Evolutionary conservation across 2,329 filamentous ascomycete species (phyloP).

Genomic region (Nemania sp.): DNA sequence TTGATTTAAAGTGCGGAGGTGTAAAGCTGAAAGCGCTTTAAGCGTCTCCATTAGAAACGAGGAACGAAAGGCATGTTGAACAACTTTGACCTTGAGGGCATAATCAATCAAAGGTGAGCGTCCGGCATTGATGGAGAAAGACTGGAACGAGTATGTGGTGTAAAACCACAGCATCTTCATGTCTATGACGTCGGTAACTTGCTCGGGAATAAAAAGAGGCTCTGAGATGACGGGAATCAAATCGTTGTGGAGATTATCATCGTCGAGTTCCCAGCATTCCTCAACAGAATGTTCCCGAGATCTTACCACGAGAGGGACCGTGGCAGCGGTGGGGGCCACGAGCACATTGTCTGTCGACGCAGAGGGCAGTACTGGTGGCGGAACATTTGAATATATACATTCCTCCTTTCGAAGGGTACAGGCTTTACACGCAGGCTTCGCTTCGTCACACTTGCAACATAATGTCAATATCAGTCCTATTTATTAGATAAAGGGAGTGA

Average conservation of each 20-base stretch:
- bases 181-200: conserved; percentile 55
- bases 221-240: conserved; percentile 47
- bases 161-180: conserved; percentile 70
- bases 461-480: conserved; percentile 33
- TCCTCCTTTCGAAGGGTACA: conserved; percentile 61
- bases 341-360: conserved; percentile 2
- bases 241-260: neutral
- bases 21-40: conserved; percentile 64
- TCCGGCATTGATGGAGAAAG: conserved; percentile 59
- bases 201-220: conserved; percentile 53
- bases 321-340: neutral
- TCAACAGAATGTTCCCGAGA: conserved; percentile 24
- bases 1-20: conserved; percentile 59
- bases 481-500: neutral
- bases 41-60: conserved; percentile 67
- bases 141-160: conserved; percentile 59
- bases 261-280: neutral
- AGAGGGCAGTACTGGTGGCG: conserved; percentile 25
- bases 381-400: conserved; percentile 59
- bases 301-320: conserved; percentile 6
- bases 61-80: conserved; percentile 63
- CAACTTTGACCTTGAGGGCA: conserved; percentile 60
- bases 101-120: conserved; percentile 54
- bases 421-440: conserved; percentile 61
- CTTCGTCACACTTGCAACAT: conserved; percentile 61